Evolutionary conservation across 768 basidiomycete genomes (phyloP), one percentile per base, ranked within the genome.

Genomic region (Pleurotus tuoliensis): DNA sequence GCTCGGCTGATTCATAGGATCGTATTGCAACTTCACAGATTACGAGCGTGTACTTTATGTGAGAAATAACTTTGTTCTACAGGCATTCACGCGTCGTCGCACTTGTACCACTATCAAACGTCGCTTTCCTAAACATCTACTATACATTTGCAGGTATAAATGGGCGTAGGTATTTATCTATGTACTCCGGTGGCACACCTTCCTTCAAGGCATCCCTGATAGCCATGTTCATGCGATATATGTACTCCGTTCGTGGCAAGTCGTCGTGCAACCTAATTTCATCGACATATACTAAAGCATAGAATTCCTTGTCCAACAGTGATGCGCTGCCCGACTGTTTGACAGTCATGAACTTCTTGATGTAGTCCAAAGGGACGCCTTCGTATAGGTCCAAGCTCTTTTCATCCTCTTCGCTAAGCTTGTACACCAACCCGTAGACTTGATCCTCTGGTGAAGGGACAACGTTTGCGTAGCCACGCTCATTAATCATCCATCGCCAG

Each of bases 401-500:
- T 63, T 79, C 78, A 59, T 80, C 79, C 2, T 63, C 56, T 7
- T 63, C 53, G n/a, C 64, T 76, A 38, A 82, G 67, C 38, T 73
- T 70, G 61, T 75, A 81, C 20, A 79, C 57, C 24, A 76, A 64
- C 1, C 76, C 78, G 55, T 76, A 77, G 13, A 78, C 76, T 38
- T 70, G 51, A 66, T 80, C 74, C 3, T 68, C 72, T 4, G 58
- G 22, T 0, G 79, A 78, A 7, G 72, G 72, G 15, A 77, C 61
- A 53, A 82, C 64, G 43, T 74, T 80, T 11, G 78, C 79, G 57
- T 77, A 80, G 15, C 77, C 76, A 46, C 70, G 63, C 8, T 55
- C 58, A 55, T 71, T 75, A 20, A 82, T 81, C 15, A 82, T 73
- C 78, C 77, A 80, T 56, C 45, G 76, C 79, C 80, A 80, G 57